These are phyloP conservation scores for Macrolepiota dolichaula DNA, from an alignment of 768 basidiomycete genomes.

Conservation along the genomic window DNA sequence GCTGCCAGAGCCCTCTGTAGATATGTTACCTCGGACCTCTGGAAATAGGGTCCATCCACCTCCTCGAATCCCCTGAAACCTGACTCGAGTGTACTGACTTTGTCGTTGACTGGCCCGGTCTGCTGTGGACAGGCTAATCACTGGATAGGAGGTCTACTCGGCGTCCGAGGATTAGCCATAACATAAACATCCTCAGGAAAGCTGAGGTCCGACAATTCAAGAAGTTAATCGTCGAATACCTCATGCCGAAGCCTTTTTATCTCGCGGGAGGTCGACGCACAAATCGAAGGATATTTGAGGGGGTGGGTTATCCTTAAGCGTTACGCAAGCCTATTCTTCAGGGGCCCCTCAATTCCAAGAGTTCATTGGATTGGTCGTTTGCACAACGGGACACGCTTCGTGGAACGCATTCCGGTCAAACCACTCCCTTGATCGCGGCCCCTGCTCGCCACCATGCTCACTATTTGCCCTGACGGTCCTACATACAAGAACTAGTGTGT, in stretches of 20 bases:
- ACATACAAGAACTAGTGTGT: too few relatives aligned
- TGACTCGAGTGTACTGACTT: background rate
- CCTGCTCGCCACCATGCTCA: too few relatives aligned
- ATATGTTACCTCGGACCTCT: background rate
- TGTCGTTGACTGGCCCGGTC: background rate
- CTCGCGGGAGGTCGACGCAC: background rate
- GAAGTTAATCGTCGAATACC: too few relatives aligned
- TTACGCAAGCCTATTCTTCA: too few relatives aligned
- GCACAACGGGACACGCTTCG: background rate
- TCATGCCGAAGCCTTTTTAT: background rate
- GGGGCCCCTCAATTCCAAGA: too few relatives aligned
- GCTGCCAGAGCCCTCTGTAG: background rate
- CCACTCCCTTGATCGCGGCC: too few relatives aligned
- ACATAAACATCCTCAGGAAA: too few relatives aligned
- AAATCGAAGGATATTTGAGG: background rate
- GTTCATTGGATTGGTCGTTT: background rate
- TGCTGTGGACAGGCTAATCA: too few relatives aligned
- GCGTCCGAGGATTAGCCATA: background rate
- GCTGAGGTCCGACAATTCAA: too few relatives aligned
- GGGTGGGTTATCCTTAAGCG: background rate
- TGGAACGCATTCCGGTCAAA: background rate
- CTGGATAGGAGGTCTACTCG: background rate
- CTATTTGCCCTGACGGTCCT: too few relatives aligned
- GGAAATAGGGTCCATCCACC: too few relatives aligned
- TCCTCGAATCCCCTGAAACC: background rate